A percentile compares a stretch with the other conserved stretches of the same genome.
Evolutionary conservation across 2,329 filamentous ascomycete genomes (phyloP).

Genomic region (Epichloe hybrida): DNA sequence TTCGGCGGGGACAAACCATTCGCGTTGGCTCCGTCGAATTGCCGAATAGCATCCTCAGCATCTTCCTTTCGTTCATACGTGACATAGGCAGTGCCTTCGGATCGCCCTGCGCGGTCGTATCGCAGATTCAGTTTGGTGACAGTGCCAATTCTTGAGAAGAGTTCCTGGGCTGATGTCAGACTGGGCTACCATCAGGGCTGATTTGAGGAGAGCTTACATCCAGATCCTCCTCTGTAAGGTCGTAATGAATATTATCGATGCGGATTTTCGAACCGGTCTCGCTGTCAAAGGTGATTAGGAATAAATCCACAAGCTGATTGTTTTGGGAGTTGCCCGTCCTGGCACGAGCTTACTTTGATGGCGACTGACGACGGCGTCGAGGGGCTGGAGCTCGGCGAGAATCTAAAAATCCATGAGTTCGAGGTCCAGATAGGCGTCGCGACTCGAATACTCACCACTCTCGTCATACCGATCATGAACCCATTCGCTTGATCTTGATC

Average conservation of each 20-base stretch:
- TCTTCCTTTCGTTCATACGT: conserved; percentile 61
- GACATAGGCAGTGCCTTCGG: conserved; percentile 71
- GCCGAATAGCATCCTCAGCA: conserved; percentile 58
- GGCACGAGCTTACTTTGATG: conserved; percentile 21
- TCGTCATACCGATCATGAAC: conserved; percentile 85
- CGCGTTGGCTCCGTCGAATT: conserved; percentile 84
- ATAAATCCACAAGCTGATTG: not conserved
- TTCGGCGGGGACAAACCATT: conserved; percentile 39
- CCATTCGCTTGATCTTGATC: conserved; percentile 54
- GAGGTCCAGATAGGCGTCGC: not conserved
- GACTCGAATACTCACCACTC: conserved; percentile 34
- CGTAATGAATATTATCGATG: conserved; percentile 86
- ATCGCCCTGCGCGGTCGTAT: conserved; percentile 82
- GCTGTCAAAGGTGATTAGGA: conserved; percentile 19
- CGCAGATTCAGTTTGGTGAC: conserved; percentile 55
- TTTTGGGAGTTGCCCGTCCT: not conserved
- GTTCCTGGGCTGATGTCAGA: conserved; percentile 42
- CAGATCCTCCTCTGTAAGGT: conserved; percentile 73
- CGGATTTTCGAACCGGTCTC: conserved; percentile 56
- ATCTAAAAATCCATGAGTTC: conserved; percentile 17
- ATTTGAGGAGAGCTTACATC: conserved; percentile 36
- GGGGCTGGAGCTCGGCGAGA: conserved; percentile 28
- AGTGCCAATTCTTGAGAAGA: conserved; percentile 67
- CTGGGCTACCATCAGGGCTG: not conserved
- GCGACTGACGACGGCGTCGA: conserved; percentile 30